phyloP scores from a whole-genome alignment of 768 basidiomycete genomes.

The Lactifluus volemus region DNA sequence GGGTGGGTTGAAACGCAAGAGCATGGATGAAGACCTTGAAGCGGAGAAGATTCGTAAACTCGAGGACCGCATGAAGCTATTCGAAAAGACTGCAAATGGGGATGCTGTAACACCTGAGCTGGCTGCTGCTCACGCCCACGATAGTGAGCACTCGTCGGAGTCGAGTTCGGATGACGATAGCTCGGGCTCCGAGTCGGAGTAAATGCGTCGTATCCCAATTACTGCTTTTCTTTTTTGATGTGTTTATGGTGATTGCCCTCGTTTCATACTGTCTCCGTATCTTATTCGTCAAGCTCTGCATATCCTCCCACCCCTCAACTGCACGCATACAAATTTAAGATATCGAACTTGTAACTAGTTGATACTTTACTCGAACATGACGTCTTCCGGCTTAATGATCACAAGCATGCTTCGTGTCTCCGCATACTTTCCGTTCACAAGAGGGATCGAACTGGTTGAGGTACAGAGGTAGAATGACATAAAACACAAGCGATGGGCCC shows the following conservation, averaged over 20 bases:
- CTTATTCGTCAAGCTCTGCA: constrained; percentile 21
- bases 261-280: constrained; percentile 14
- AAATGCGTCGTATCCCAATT: constrained; percentile 23
- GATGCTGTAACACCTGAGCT: constrained; percentile 29
- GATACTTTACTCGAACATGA: constrained; percentile 22
- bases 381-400: constrained; percentile 15
- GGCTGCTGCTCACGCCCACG: constrained; percentile 35
- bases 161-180: constrained; percentile 73
- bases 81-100: constrained; percentile 44
- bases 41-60: constrained; percentile 89
- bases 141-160: constrained; percentile 73
- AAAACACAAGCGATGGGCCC: neutral
- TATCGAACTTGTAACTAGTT: constrained; percentile 24
- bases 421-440: neutral
- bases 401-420: neutral
- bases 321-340: constrained; percentile 28
- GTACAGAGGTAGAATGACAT: neutral
- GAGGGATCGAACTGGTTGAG: neutral
- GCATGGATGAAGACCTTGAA: constrained; percentile 95
- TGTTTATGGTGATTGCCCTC: constrained; percentile 12
- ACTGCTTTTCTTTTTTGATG: neutral
- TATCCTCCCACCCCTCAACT: constrained; percentile 18
- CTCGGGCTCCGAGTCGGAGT: constrained; percentile 81
- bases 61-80: constrained; percentile 80
- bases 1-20: constrained; percentile 86